A percentile compares a stretch with the other conserved stretches of the same genome.
These are phyloP conservation scores for Arabidopsis thaliana DNA, from an alignment of 345 rosid genomes.

Conservation along the genomic window TAIR10.1 NC_003076.8:23991501-23992000, in stretches of 20 bases:
- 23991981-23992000: conserved; percentile 13
- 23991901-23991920: neutral
- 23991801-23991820: conserved; percentile 91
- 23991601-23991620: conserved; percentile 81
- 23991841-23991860: neutral
- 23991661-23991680: conserved; percentile 89
- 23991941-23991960: neutral
- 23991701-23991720: conserved; percentile 69
- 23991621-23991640: conserved; percentile 67
- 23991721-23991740: conserved; percentile 76
- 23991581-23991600: conserved; percentile 87
- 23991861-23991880: conserved; percentile 1
- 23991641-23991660: conserved; percentile 77
- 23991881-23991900: neutral
- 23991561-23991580: conserved; percentile 83
- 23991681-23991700: conserved; percentile 74
- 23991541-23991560: conserved; percentile 81
- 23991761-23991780: conserved; percentile 89
- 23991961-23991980: neutral
- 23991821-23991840: conserved; percentile 66
- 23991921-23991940: neutral
- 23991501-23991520: conserved; percentile 74
- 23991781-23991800: conserved; percentile 85
- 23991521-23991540: conserved; percentile 52
- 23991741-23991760: conserved; percentile 76